Conservation (phyloP, 805 yeast species). For the Candida manassasensis region DNA sequence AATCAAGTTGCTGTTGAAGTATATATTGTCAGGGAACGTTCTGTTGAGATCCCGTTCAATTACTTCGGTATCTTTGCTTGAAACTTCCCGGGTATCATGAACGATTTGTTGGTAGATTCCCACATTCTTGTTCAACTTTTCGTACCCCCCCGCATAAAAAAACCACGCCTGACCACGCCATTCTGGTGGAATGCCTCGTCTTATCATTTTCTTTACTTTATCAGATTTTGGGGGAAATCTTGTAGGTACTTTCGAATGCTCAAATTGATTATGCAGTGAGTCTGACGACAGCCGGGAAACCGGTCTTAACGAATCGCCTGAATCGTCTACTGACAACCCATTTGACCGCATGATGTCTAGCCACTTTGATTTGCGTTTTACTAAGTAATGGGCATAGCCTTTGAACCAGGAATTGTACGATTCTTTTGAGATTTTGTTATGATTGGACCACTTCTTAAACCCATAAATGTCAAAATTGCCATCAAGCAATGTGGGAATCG, state of each 20-base stretch:
- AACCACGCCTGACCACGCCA: constrained; percentile 99
- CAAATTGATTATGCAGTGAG: constrained; percentile 1
- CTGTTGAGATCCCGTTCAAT: constrained; percentile 91
- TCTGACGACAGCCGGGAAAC: background rate
- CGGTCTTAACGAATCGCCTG: background rate
- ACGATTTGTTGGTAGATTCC: constrained; percentile 75
- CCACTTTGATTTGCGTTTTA: constrained; percentile 77
- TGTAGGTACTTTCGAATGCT: constrained; percentile 38
- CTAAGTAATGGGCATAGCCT: constrained; percentile 58
- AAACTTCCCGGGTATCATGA: constrained; percentile 46
- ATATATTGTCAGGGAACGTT: constrained; percentile 89
- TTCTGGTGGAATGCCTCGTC: constrained; percentile 94
- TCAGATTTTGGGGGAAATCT: constrained; percentile 77
- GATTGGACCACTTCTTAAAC: constrained; percentile 62
- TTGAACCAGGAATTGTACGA: constrained; percentile 75
- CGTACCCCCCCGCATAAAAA: constrained; percentile 84
- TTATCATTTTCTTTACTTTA: constrained; percentile 71
- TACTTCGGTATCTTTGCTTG: constrained; percentile 80
- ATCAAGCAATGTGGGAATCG: constrained; percentile 10
- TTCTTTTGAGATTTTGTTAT: constrained; percentile 39
- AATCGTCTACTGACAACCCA: constrained; percentile 49
- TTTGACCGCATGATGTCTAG: constrained; percentile 54
- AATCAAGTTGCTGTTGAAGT: constrained; percentile 51
- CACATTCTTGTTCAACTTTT: constrained; percentile 57
- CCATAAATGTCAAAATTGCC: constrained; percentile 71